A percentile compares a stretch with the other conserved stretches of the same genome.
Evolutionary conservation across 495 filamentous ascomycete genomes (phyloP).

Genomic region (Podospora appendiculata): DNA sequence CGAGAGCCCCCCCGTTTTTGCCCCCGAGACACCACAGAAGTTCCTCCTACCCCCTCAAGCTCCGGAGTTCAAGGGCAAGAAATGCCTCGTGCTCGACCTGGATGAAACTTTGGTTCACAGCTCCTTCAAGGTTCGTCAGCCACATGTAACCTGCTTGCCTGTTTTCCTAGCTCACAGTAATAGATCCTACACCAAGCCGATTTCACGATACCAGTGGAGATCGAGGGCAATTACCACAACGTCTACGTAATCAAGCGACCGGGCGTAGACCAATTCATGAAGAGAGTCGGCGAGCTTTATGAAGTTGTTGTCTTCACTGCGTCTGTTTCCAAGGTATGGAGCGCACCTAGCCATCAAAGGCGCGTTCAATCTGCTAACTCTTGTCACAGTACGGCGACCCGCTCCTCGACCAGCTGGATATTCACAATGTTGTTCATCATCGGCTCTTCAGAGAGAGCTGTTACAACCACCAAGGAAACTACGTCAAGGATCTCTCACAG

Average conservation of each 20-base stretch:
- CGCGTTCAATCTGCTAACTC: too few relatives aligned
- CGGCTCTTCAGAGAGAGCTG: slow-evolving; percentile 96
- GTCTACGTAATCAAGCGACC: slow-evolving; percentile 99
- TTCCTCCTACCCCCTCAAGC: slow-evolving; percentile 73
- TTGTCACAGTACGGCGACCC: slow-evolving; percentile 81
- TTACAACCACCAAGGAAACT: slow-evolving; percentile 99
- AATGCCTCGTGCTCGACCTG: slow-evolving; percentile 91
- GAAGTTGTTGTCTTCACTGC: slow-evolving; percentile 99
- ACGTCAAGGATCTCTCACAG: slow-evolving; percentile 98
- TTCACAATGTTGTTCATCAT: slow-evolving; percentile 94
- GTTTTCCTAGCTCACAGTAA: slow-evolving; percentile 7
- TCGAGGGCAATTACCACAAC: slow-evolving; percentile 97
- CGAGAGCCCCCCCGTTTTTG: slow-evolving; percentile 22
- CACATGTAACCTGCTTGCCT: not conserved
- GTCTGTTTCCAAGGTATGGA: slow-evolving; percentile 89
- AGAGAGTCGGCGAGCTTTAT: slow-evolving; percentile 93
- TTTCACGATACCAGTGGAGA: slow-evolving; percentile 98
- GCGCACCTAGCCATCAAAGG: not conserved
- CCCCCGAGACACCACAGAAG: slow-evolving; percentile 43
- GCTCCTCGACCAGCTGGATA: slow-evolving; percentile 91
- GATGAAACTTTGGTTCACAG: slow-evolving; percentile 99
- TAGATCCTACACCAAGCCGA: slow-evolving; percentile 97
- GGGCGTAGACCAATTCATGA: slow-evolving; percentile 98
- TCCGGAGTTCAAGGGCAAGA: slow-evolving; percentile 72
- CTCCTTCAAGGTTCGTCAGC: slow-evolving; percentile 80